These are phyloP conservation scores for Coprinopsis strossmayeri DNA, from an alignment of 768 basidiomycete genomes.

Conservation along the genomic window DNA sequence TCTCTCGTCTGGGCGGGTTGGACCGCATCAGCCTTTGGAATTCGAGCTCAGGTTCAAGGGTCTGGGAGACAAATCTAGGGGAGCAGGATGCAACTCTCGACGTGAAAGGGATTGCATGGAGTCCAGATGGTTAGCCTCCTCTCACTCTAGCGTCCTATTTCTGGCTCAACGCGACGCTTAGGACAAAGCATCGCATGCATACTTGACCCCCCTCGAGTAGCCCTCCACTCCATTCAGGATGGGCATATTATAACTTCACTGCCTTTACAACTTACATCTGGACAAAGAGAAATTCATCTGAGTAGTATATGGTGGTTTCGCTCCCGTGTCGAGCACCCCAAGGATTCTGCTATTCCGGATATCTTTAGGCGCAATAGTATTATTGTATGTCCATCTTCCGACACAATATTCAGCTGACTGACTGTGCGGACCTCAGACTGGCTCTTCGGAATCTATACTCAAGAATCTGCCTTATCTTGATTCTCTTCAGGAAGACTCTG, in stretches of 20 bases:
- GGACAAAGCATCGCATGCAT: conserved; percentile 68
- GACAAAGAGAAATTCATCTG: conserved; percentile 22
- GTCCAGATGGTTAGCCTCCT: conserved; percentile 61
- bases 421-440: conserved; percentile 46
- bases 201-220: conserved; percentile 61
- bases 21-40: conserved; percentile 78
- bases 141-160: conserved; percentile 1
- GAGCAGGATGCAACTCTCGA: conserved; percentile 38
- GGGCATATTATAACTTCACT: conserved; percentile 51
- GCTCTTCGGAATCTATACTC: conserved; percentile 68
- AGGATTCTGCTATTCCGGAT: conserved; percentile 52
- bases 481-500: conserved; percentile 57
- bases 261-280: conserved; percentile 23
- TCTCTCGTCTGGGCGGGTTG: conserved; percentile 59
- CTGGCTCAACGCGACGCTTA: conserved; percentile 22
- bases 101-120: conserved; percentile 66
- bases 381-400: conserved; percentile 43
- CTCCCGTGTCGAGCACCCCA: conserved; percentile 32
- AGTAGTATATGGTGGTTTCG: conserved; percentile 71
- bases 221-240: conserved; percentile 74
- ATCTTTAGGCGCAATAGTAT: conserved; percentile 64
- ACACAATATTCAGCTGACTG: conserved; percentile 2
- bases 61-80: conserved; percentile 75
- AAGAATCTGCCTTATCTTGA: conserved; percentile 68
- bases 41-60: conserved; percentile 63